Evolutionary conservation across 306 rosid genomes (phyloP), one percentile per base, ranked within the genome.

Genomic region (Inga laurina): DNA sequence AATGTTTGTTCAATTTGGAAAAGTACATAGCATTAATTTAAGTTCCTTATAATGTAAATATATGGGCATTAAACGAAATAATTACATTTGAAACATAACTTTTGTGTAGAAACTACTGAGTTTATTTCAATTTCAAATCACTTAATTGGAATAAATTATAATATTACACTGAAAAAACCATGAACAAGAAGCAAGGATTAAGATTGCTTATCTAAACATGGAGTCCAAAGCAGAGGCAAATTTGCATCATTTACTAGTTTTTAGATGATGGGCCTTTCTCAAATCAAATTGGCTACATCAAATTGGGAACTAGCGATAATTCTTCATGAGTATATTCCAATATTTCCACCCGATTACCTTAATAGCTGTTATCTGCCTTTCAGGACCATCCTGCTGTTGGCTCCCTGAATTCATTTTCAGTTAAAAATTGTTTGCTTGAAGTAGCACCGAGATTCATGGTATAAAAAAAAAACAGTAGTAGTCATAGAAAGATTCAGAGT

Each of bases 341-440:
- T 14, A 14, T 72, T 72, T 46, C 18, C 52, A 24, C 34, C 48
- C 27, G 62, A 61, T 75, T 81, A 96, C 99, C 99, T 96, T 96
- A 78, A 93, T 48, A 79, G 81, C 62, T 80, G 80, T 74, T 51
- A 79, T 86, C 71, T 79, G 92, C 79, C 43, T 84, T 85, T 83
- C 87, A 66, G 90, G 84, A 67, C 68, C 88, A 82, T 84, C 88
- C 32, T 73, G 87, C 76, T 74, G 88, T 88, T 75, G 88, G 70
- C 79, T 77, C 65, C 93, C 98, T 95, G 91, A 87, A 79, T 86
- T 79, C 56, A 79, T 66, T 61, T 79, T 84, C 69, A 83, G 76
- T 76, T 64, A 71, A 85, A 86, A 91, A 88, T 62, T 83, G 35
- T 77, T 81, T 76, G 78, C 74, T 74, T 67, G 30, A 83, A 75